Percentiles rank a stretch among this genome's conserved stretches.
Conservation (phyloP, 495 filamentous ascomycete genomes). For the Lophiotrema nucula region DNA sequence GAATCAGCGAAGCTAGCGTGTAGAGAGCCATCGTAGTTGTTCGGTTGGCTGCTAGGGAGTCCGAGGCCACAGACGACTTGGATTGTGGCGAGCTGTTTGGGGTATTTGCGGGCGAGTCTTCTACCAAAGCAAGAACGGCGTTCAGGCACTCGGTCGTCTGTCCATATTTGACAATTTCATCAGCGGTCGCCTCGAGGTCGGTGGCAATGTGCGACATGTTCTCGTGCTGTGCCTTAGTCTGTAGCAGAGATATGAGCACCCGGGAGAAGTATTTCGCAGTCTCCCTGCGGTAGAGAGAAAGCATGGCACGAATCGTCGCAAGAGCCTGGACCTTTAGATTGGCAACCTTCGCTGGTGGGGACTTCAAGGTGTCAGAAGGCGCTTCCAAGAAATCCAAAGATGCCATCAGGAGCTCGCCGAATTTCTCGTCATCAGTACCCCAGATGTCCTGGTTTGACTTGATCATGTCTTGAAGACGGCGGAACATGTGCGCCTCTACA, state of each 20-base stretch:
- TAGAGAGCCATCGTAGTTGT: conserved; percentile 30
- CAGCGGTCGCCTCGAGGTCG: conserved; percentile 57
- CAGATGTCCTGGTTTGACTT: conserved; percentile 63
- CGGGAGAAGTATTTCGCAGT: conserved; percentile 65
- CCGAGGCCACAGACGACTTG: conserved; percentile 8
- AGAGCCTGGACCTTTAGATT: conserved; percentile 84
- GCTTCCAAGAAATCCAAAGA: conserved; percentile 72
- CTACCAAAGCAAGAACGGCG: conserved; percentile 51
- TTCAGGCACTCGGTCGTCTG: conserved; percentile 51
- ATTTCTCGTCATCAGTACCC: conserved; percentile 53
- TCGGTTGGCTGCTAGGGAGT: conserved; percentile 15
- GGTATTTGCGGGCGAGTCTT: conserved; percentile 26
- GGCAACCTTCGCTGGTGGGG: conserved; percentile 54
- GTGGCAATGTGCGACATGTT: conserved; percentile 55
- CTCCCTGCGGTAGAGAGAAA: conserved; percentile 62
- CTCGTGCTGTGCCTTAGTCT: conserved; percentile 58
- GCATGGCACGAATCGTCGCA: conserved; percentile 73
- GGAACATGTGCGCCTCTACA: conserved; percentile 84
- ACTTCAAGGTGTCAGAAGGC: conserved; percentile 35
- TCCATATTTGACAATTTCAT: conserved; percentile 52
- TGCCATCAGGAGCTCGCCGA: conserved; percentile 69
- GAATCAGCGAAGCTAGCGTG: conserved; percentile 31
- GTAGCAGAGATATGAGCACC: conserved; percentile 65
- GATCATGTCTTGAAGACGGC: conserved; percentile 79
- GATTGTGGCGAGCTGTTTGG: conserved; percentile 17